Conservation (phyloP, 495 filamentous ascomycete genomes). For the Penicillium daleae region DNA sequence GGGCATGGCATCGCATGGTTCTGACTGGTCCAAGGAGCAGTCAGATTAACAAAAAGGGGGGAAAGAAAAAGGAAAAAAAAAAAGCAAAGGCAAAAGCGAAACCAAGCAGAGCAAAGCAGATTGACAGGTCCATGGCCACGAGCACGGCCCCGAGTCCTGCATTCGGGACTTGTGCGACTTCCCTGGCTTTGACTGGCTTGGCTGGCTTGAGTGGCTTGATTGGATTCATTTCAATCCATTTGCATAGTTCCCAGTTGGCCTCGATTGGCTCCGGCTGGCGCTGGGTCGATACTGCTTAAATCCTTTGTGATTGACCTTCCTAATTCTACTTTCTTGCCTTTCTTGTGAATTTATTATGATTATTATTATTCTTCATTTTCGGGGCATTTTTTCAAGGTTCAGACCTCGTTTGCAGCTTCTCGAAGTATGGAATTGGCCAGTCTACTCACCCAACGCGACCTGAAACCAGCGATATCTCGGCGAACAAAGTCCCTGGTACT, state of each 20-base stretch:
- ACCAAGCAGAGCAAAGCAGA: neutral
- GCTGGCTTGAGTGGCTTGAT: neutral
- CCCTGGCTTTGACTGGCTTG: too few species aligned
- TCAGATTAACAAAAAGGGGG: too few species aligned
- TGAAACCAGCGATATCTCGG: neutral
- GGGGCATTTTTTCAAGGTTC: neutral
- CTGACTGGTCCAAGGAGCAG: neutral
- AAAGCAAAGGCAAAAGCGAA: neutral
- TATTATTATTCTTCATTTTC: neutral
- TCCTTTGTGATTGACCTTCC: conserved; percentile 1
- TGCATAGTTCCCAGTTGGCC: neutral
- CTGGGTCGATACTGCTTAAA: neutral
- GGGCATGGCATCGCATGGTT: neutral
- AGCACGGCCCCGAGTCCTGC: neutral
- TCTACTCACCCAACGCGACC: neutral
- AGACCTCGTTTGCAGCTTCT: neutral
- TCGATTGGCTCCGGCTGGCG: neutral
- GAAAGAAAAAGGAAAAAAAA: too few species aligned
- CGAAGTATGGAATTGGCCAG: neutral
- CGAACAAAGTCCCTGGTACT: too few species aligned
- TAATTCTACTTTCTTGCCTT: neutral
- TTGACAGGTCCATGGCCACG: conserved; percentile 1
- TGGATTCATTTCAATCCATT: neutral
- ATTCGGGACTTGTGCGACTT: neutral
- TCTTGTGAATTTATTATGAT: neutral